Evolutionary conservation across 179 eudicot genomes (phyloP).

Genomic region (Dionaea muscipula): DNA sequence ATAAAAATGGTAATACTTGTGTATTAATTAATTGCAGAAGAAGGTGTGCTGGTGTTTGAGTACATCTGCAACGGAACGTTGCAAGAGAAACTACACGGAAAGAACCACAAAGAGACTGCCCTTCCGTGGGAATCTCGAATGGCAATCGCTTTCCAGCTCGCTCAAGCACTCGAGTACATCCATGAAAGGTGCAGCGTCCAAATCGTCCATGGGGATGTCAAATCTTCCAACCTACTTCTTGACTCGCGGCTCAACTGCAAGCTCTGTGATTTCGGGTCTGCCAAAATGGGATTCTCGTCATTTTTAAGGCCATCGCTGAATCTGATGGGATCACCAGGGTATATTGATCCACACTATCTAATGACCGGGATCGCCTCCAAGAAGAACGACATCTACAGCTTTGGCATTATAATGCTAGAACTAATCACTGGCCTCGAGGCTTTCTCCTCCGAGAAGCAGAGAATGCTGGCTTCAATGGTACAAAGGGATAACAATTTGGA

Average conservation of each 20-base stretch:
- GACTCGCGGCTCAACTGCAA: constrained; percentile 30
- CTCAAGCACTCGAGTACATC: constrained; percentile 48
- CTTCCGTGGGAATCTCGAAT: constrained; percentile 53
- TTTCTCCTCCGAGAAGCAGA: constrained; percentile 23
- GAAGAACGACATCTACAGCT: constrained; percentile 65
- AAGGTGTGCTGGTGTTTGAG: constrained; percentile 53
- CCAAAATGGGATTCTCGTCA: constrained; percentile 59
- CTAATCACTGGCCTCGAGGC: constrained; percentile 71
- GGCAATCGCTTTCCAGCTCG: constrained; percentile 52
- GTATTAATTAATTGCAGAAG: constrained; percentile 21
- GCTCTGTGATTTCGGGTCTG: constrained; percentile 74
- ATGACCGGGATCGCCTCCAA: constrained; percentile 69
- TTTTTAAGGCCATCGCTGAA: constrained; percentile 17
- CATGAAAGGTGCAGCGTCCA: constrained; percentile 48
- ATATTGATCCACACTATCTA: constrained; percentile 63
- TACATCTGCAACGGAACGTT: constrained; percentile 47
- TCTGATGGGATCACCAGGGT: constrained; percentile 81
- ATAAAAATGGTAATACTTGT: not conserved
- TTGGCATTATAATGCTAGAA: constrained; percentile 56
- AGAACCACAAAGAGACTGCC: not conserved
- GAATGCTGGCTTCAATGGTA: constrained; percentile 31
- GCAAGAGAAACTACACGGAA: constrained; percentile 44
- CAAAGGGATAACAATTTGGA: constrained; percentile 14
- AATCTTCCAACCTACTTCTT: constrained; percentile 60
- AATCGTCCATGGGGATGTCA: constrained; percentile 73